Evolutionary conservation across 306 rosid species (phyloP), one percentile per base, ranked within the genome.

Genomic region (Prunus padus): DNA sequence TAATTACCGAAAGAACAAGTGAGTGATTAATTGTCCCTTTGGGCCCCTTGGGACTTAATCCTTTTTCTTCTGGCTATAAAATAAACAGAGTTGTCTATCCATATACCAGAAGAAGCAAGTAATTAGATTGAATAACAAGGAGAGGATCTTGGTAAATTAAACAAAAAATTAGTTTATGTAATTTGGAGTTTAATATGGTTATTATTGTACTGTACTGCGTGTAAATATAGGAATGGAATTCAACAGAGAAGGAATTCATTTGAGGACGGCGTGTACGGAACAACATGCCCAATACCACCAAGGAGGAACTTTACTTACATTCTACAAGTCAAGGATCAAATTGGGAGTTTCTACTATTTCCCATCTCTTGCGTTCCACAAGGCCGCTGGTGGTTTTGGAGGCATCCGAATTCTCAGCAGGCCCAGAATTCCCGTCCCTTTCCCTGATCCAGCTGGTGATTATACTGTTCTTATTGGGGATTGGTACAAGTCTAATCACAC

Each of bases 311-410:
- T 95, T 81, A 95, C 99, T 0, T 92, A 95, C 90, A 95, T 95
- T 11, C 88, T 95, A 44, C 99, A 95, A 88, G 90, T 95, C 78
- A 95, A 95, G 79, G 99, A 95, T 82, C 99, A 95, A 72, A 95
- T 95, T 72, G 98, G 98, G 68, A 95, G 97, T 73, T 92, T 86
- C 76, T 95, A 90, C 72, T 95, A 95, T 74, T 95, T 89, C 84
- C 98, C 98, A 18, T 92, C 98, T 2, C 97, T 95, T 51, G 89
- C 89, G 12, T 95, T 95, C 73, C 98, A 95, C 81, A 95, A 95
- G 81, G 98, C 98, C 0, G 98, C 97, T 4, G 98, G 98, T 56
- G 99, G 93, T 57, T 95, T 95, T 52, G 99, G 99, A 65, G 99
- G 99, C 22, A 88, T 95, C 47, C 89, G 99, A 66, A 95, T 95